phyloP scores from a whole-genome alignment of 208 protist species.

The Crithidia brevicula region DNA sequence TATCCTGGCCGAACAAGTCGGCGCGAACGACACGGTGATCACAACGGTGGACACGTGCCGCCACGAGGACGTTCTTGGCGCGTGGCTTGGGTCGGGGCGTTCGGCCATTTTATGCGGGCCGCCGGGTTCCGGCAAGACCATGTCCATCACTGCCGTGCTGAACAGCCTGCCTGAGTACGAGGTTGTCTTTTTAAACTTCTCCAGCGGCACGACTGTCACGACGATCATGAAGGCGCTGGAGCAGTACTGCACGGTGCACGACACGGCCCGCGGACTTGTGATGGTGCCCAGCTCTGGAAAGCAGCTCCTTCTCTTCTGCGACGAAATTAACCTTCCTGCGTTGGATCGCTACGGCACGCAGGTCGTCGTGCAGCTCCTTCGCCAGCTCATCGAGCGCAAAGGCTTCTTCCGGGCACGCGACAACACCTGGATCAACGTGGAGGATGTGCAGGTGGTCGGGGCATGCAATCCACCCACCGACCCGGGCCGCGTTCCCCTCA shows the following conservation, averaged over 20 bases:
- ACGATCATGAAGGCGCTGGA: constrained; percentile 98
- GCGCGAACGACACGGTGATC: constrained; percentile 96
- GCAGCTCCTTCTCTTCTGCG: constrained; percentile 98
- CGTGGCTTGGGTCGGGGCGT: constrained; percentile 95
- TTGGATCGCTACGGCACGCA: constrained; percentile 99
- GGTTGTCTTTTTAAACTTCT: constrained; percentile 98
- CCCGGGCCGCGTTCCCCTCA: constrained; percentile 96
- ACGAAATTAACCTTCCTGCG: constrained; percentile 99
- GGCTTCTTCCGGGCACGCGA: constrained; percentile 95
- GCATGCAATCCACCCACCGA: constrained; percentile 99
- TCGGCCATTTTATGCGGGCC: constrained; percentile 98
- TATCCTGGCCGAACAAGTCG: constrained; percentile 93
- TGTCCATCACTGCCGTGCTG: constrained; percentile 96
- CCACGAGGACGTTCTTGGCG: constrained; percentile 95
- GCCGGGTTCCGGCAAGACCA: constrained; percentile 98
- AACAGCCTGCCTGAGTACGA: constrained; percentile 91
- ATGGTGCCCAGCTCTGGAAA: constrained; percentile 91
- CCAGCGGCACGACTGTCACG: constrained; percentile 95
- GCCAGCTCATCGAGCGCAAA: constrained; percentile 98
- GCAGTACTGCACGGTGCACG: constrained; percentile 96
- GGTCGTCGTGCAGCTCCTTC: constrained; percentile 97
- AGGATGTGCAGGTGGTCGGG: constrained; percentile 96
- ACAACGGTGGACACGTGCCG: constrained; percentile 98
- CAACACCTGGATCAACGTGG: constrained; percentile 95
- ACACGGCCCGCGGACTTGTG: constrained; percentile 92